Percentiles rank a stretch among this genome's conserved stretches.
phyloP scores from a whole-genome alignment of 192 early-diverging fungal species.

The Diversispora eburnea region DNA sequence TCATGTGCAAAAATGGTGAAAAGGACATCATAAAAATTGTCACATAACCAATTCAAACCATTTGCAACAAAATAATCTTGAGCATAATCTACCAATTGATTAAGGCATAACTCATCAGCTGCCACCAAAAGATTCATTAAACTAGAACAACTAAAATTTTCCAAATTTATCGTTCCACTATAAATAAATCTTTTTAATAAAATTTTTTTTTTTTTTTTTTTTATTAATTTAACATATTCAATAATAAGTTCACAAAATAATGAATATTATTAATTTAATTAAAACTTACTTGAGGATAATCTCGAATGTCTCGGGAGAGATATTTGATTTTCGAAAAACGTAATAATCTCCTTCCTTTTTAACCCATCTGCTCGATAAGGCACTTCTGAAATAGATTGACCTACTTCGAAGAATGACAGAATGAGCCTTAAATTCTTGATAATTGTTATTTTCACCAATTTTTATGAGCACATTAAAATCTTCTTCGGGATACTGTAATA shows the following conservation, averaged over 20 bases:
- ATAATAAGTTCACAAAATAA: not conserved
- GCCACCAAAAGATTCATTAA: constrained; percentile 2
- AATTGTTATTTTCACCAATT: no score
- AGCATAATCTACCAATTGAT: not conserved
- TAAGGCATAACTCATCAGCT: constrained; percentile 10
- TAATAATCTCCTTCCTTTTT: constrained; percentile 17
- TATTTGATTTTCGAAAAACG: constrained; percentile 8
- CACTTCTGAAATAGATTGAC: constrained; percentile 1
- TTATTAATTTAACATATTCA: not conserved
- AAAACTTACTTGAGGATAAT: constrained; percentile 24
- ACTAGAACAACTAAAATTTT: not conserved
- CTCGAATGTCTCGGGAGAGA: constrained; percentile 7
- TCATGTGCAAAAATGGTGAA: not conserved
- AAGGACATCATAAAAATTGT: constrained; percentile 3
- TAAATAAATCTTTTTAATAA: constrained; percentile 16
- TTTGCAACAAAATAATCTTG: constrained; percentile 12
- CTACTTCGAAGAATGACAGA: not conserved
- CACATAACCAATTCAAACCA: not conserved
- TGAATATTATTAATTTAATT: not conserved
- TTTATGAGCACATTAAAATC: no score
- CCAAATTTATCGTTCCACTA: not conserved
- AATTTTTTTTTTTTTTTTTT: not conserved
- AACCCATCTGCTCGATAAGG: constrained; percentile 16
- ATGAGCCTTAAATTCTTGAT: no score
- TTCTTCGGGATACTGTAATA: no score